Evolutionary conservation across 768 basidiomycete species (phyloP).

Genomic region (Lactifluus pinguis): DNA sequence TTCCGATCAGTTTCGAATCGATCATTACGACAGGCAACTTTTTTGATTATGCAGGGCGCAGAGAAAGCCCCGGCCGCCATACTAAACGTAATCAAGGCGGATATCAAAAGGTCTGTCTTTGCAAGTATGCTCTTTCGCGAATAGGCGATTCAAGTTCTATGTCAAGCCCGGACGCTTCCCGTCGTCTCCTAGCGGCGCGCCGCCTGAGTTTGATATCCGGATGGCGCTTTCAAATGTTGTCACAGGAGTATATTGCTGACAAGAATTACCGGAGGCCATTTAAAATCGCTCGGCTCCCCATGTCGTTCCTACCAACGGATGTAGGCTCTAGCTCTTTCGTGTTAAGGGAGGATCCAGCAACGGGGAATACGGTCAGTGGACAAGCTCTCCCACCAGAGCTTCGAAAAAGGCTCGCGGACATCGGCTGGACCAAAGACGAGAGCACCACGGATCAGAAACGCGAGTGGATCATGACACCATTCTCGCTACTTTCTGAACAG

Average conservation of each 20-base stretch:
- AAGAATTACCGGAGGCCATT: slow-evolving; percentile 55
- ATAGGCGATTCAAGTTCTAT: not conserved
- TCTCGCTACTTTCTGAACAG: slow-evolving; percentile 51
- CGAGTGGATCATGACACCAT: slow-evolving; percentile 53
- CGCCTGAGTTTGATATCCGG: slow-evolving; percentile 49
- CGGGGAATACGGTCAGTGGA: slow-evolving; percentile 37
- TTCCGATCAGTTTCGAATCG: not conserved
- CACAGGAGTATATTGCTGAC: slow-evolving; percentile 53
- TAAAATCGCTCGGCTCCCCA: slow-evolving; percentile 56
- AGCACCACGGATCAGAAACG: slow-evolving; percentile 43
- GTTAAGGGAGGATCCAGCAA: slow-evolving; percentile 42
- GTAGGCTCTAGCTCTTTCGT: slow-evolving; percentile 57
- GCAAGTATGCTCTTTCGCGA: not conserved
- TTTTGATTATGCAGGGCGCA: slow-evolving; percentile 28
- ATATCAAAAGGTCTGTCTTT: slow-evolving; percentile 12
- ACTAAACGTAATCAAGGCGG: not conserved
- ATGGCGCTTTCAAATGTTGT: slow-evolving; percentile 62
- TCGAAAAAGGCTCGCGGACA: slow-evolving; percentile 55
- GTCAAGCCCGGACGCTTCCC: slow-evolving; percentile 38
- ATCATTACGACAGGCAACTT: not conserved
- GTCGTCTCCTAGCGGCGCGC: slow-evolving; percentile 43
- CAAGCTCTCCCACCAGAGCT: slow-evolving; percentile 51
- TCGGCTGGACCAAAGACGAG: slow-evolving; percentile 66
- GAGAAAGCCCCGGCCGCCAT: not conserved
- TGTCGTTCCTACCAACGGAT: slow-evolving; percentile 70